phyloP scores from a whole-genome alignment of 106 monocot genomes.

The Apostasia shenzhenica region DNA sequence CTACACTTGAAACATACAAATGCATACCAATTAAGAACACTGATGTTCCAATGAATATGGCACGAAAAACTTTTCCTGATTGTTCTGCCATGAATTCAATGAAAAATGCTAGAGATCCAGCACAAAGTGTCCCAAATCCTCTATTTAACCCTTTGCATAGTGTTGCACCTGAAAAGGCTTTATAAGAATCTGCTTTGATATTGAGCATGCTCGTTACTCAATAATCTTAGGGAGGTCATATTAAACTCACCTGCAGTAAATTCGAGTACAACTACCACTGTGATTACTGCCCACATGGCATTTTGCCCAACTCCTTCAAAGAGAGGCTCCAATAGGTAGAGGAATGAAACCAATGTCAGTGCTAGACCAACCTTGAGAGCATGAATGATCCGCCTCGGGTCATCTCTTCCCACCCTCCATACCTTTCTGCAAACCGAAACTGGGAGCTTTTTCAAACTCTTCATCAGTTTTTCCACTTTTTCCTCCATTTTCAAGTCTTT shows the following conservation, averaged over 20 bases:
- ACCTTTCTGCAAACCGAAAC: constrained; percentile 19
- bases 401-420: constrained; percentile 41
- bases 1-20: neutral
- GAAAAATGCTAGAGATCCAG: constrained; percentile 60
- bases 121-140: constrained; percentile 55
- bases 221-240: neutral
- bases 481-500: neutral
- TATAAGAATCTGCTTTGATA: neutral
- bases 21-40: constrained; percentile 53
- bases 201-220: neutral
- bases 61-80: constrained; percentile 35
- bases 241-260: constrained; percentile 47
- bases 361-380: constrained; percentile 59
- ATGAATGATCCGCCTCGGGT: constrained; percentile 52
- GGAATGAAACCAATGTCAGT: constrained; percentile 54
- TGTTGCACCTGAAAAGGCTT: constrained; percentile 48
- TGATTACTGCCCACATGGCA: constrained; percentile 82
- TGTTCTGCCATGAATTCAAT: constrained; percentile 42
- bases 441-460: constrained; percentile 15
- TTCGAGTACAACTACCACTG: constrained; percentile 64
- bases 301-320: constrained; percentile 59
- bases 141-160: constrained; percentile 79
- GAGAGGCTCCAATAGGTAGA: constrained; percentile 63
- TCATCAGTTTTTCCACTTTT: constrained; percentile 4
- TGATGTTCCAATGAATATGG: constrained; percentile 39